Evolutionary conservation across 1,139 yeast genomes (phyloP), one percentile per base, ranked within the genome.

Genomic region (Sugiyamaella novakii): DNA sequence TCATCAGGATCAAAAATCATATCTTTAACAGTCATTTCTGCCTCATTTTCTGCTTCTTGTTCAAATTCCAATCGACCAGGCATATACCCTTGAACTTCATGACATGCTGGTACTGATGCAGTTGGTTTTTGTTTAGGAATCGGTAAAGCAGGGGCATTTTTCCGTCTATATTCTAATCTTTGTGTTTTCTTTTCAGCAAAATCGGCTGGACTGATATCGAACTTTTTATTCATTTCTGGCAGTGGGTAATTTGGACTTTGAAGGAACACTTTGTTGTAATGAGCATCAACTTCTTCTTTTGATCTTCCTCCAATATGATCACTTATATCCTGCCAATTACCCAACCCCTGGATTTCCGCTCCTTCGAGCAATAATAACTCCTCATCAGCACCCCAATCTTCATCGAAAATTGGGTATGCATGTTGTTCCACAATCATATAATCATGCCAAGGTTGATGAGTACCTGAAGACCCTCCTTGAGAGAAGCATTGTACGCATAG

Each of bases 371-470:
- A 73, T 43, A 88, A 72, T 53, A 91, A 66, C 66, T 92, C 99
- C 67, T 92, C 99, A 68, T 92, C 98, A 0, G 98, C 98, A 27
- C 98, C 98, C 99, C 99, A 92, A 44, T 85, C 92, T 50, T 78
- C 79, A 47, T 82, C 87, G 59, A 92, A 84, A 18, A 94, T 87
- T 0, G 99, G 98, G 63, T 88, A 92, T 3, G 96, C 87, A 63
- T 91, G 92, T 60, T 94, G 96, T 67, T 92, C 98, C 36, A 92
- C 84, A 21, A 92, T 87, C 62, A 83, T 79, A 67, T 92, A 92
- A 65, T 87, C 95, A 66, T 92, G 99, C 79, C 83, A 87, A 22
- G 98, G 98, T 67, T 88, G 83, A 70, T 92, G 99, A 56, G 81
- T 84, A 1, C 89, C 94, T 3, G 94, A 79, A 25, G 80, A 73